Conservation (phyloP, 345 rosid genomes). For the Murraya koenigii region DNA sequence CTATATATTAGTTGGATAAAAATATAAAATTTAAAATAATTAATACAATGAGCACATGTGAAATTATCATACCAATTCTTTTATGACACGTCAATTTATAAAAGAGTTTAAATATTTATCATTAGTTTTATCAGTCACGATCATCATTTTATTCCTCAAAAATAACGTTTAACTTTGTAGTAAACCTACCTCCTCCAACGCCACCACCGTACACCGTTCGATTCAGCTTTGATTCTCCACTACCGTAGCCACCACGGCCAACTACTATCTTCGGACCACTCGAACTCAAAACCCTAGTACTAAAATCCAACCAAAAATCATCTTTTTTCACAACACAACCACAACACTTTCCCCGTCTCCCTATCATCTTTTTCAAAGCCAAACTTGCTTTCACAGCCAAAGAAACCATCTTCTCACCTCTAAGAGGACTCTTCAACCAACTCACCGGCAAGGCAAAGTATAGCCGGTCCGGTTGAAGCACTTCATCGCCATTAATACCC, state of each 20-base stretch:
- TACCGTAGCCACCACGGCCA: not conserved
- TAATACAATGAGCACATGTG: too few species aligned
- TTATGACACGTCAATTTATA: too few species aligned
- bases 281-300: not conserved
- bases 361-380: slow-evolving; percentile 30
- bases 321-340: slow-evolving; percentile 12
- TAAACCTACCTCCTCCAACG: not conserved
- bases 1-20: too few species aligned
- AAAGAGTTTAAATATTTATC: too few species aligned
- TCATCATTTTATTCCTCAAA: slow-evolving; percentile 18
- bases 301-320: slow-evolving; percentile 12
- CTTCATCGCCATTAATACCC: slow-evolving; percentile 37
- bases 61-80: too few species aligned
- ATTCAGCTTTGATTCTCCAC: not conserved
- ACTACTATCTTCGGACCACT: not conserved
- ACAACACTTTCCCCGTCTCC: not conserved
- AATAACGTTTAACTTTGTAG: slow-evolving; percentile 19
- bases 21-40: too few species aligned
- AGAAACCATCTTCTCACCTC: slow-evolving; percentile 49
- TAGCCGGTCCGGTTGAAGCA: slow-evolving; percentile 44
- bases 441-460: slow-evolving; percentile 51
- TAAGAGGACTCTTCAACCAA: slow-evolving; percentile 31
- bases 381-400: slow-evolving; percentile 60
- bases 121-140: not conserved
- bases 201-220: not conserved